Percentiles rank a stretch among this genome's conserved stretches.
These are phyloP conservation scores for Ambispora gerdemannii DNA, from an alignment of 192 early-diverging fungal species.

Conservation along the genomic window DNA sequence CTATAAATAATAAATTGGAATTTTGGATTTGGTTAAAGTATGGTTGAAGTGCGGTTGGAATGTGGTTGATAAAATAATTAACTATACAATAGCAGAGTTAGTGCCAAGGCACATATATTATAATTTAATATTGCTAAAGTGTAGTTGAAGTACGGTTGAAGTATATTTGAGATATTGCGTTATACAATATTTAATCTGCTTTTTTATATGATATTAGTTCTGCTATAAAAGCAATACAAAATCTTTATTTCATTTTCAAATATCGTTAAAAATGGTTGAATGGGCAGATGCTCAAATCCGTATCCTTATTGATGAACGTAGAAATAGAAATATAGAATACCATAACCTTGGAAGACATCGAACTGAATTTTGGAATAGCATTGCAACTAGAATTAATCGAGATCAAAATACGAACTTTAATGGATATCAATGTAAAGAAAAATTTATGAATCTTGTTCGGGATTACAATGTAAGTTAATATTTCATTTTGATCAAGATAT, in stretches of 20 bases:
- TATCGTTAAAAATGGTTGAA: slow-evolving; percentile 18
- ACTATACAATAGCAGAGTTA: neutral
- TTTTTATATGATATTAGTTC: neutral
- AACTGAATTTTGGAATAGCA: slow-evolving; percentile 2
- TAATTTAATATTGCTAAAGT: neutral
- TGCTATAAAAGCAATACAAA: neutral
- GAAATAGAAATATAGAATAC: neutral
- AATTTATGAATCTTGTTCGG: too few species aligned
- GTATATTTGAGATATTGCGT: neutral
- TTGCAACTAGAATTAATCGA: neutral
- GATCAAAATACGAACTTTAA: slow-evolving; percentile 5
- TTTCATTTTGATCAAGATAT: neutral
- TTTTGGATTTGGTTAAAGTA: neutral
- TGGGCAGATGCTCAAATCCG: neutral
- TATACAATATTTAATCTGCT: neutral
- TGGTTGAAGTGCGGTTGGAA: slow-evolving; percentile 8
- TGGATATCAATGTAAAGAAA: neutral
- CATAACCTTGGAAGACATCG: slow-evolving; percentile 14
- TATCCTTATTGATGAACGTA: too few species aligned
- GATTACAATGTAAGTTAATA: neutral
- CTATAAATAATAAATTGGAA: too few species aligned
- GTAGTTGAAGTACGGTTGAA: slow-evolving; percentile 6
- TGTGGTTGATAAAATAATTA: too few species aligned
- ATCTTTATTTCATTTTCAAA: neutral
- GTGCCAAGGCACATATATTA: neutral